These are phyloP conservation scores for Ganoderma leucocontextum DNA, from an alignment of 1,284 basidiomycete genomes.

Conservation along the genomic window DNA sequence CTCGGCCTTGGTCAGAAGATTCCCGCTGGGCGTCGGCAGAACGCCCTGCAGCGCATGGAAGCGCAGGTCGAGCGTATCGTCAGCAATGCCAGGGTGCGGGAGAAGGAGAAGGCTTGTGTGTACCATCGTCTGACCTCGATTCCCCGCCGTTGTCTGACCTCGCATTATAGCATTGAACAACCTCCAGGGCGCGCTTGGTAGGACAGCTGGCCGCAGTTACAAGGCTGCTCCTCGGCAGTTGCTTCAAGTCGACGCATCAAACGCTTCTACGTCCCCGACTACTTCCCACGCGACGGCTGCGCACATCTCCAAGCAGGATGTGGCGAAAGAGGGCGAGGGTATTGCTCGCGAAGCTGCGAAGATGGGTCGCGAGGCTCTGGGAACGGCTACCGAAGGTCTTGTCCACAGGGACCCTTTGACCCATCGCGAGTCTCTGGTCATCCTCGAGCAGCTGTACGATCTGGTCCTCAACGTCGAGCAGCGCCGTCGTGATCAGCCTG, in stretches of 20 bases:
- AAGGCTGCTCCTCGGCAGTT: conserved; percentile 97
- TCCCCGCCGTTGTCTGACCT: not conserved
- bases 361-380: conserved; percentile 73
- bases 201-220: conserved; percentile 90
- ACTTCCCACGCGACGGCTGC: conserved; percentile 59
- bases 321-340: conserved; percentile 52
- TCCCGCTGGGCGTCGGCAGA: conserved; percentile 74
- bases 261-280: conserved; percentile 57
- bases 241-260: conserved; percentile 79
- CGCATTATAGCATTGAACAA: conserved; percentile 66
- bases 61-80: conserved; percentile 98
- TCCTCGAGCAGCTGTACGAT: conserved; percentile 91
- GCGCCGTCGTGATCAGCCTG: conserved; percentile 81
- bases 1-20: conserved; percentile 77
- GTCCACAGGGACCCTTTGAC: conserved; percentile 78
- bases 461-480: conserved; percentile 88
- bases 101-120: conserved; percentile 83
- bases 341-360: conserved; percentile 77
- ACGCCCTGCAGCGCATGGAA: conserved; percentile 97
- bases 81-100: conserved; percentile 87
- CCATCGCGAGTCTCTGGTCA: conserved; percentile 79
- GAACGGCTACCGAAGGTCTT: conserved; percentile 60
- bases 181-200: conserved; percentile 96
- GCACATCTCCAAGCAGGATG: conserved; percentile 66
- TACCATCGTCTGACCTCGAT: conserved; percentile 14